phyloP scores from a whole-genome alignment of 2,329 filamentous ascomycete genomes.

The Pseudofabraea citricarpa region DNA sequence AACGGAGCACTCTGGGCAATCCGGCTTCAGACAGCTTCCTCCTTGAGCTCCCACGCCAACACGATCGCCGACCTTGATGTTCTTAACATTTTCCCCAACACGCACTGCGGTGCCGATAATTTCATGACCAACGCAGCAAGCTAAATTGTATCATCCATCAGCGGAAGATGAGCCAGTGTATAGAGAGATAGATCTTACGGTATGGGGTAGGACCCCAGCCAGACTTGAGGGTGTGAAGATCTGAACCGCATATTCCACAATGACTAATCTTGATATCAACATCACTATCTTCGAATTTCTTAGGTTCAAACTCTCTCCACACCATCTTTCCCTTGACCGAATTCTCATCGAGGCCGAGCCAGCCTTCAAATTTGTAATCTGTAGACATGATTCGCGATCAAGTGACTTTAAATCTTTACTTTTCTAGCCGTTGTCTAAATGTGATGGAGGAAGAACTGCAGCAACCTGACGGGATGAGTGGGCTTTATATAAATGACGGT shows the following conservation, averaged over 20 bases:
- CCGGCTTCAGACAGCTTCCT: neutral
- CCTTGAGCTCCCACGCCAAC: neutral
- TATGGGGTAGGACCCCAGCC: slow-evolving; percentile 19
- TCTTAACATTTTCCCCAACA: neutral
- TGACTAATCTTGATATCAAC: slow-evolving; percentile 46
- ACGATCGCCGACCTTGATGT: neutral
- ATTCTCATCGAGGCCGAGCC: slow-evolving; percentile 30
- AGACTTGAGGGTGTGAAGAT: slow-evolving; percentile 28
- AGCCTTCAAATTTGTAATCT: slow-evolving; percentile 31
- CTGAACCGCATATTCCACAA: slow-evolving; percentile 44
- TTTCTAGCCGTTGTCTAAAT: too few species aligned
- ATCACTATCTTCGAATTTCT: slow-evolving; percentile 43
- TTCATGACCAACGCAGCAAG: slow-evolving; percentile 42
- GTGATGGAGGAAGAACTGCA: too few species aligned
- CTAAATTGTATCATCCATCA: neutral
- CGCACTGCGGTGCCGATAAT: neutral
- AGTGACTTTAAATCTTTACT: too few species aligned
- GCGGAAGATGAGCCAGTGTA: neutral
- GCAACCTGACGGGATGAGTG: too few species aligned
- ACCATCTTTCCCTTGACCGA: slow-evolving; percentile 29
- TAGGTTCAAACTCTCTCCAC: slow-evolving; percentile 37
- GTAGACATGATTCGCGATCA: too few species aligned
- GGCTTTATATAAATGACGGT: too few species aligned
- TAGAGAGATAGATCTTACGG: slow-evolving; percentile 2
- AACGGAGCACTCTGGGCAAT: slow-evolving; percentile 35